Conservation (phyloP, 306 rosid species). For the Vicia villosa region DNA sequence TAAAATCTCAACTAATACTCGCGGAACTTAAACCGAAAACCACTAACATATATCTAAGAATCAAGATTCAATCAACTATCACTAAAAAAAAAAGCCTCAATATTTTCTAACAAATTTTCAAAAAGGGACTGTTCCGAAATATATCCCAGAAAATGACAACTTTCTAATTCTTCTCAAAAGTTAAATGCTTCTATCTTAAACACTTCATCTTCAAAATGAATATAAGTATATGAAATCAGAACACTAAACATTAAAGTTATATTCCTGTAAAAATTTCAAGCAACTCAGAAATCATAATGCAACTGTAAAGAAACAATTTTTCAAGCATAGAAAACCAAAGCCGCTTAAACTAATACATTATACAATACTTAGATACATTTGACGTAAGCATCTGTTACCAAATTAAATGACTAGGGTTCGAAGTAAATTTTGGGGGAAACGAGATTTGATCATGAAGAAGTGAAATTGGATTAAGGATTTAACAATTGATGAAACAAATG, state of each 20-base stretch:
- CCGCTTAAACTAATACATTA: neutral
- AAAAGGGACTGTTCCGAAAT: neutral
- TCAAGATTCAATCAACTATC: neutral
- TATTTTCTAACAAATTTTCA: neutral
- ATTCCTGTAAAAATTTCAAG: neutral
- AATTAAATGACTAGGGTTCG: no score
- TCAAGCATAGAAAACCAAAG: neutral
- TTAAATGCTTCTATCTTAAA: neutral
- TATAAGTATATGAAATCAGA: no score
- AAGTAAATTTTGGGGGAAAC: neutral
- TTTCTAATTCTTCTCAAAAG: neutral
- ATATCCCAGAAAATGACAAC: no score
- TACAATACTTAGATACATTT: neutral
- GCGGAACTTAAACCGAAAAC: neutral
- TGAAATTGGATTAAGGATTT: neutral
- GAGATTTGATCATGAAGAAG: neutral
- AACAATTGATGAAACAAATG: neutral
- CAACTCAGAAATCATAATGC: conserved; percentile 1
- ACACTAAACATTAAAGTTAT: no score
- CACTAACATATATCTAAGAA: no score
- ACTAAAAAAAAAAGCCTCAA: neutral
- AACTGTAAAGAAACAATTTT: neutral
- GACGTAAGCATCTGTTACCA: neutral
- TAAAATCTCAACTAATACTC: neutral
- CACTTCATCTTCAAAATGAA: no score